Conservation (phyloP, 139 green algal genomes). For the Limnomonas spitsbergensis region DNA sequence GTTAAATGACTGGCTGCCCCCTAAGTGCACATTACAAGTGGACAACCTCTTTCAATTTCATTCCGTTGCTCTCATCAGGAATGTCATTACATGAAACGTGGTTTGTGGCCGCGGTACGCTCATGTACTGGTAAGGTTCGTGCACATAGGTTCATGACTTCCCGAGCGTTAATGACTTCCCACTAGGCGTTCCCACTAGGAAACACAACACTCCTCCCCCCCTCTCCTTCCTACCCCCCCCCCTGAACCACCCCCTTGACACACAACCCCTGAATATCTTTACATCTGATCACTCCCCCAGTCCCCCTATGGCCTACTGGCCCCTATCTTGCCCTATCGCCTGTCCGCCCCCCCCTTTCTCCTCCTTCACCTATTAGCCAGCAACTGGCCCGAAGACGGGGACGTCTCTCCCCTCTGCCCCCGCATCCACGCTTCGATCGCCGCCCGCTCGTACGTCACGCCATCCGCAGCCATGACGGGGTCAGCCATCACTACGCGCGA, state of each 20-base stretch:
- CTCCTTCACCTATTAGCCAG: not conserved
- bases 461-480: constrained; percentile 58
- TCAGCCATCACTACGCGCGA: constrained; percentile 55
- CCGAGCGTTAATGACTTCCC: too few species aligned
- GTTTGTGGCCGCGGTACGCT: too few species aligned
- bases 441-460: constrained; percentile 65
- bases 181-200: too few species aligned
- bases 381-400: not conserved
- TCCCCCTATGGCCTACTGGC: not conserved
- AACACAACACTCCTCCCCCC: not conserved
- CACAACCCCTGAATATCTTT: not conserved
- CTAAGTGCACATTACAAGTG: not conserved
- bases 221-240: not conserved
- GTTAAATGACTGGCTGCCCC: not conserved
- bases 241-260: not conserved
- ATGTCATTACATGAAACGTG: too few species aligned
- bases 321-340: not conserved
- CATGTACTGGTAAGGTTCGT: too few species aligned
- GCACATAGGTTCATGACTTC: too few species aligned
- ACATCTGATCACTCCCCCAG: not conserved
- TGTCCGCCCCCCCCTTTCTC: not conserved
- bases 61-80: not conserved
- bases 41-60: not conserved
- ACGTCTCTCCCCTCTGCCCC: not conserved
- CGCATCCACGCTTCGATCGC: constrained; percentile 67